Base-by-base conservation (phyloP, 2,329 filamentous ascomycete genomes). In the Endoconidiophora laricicola region DNA sequence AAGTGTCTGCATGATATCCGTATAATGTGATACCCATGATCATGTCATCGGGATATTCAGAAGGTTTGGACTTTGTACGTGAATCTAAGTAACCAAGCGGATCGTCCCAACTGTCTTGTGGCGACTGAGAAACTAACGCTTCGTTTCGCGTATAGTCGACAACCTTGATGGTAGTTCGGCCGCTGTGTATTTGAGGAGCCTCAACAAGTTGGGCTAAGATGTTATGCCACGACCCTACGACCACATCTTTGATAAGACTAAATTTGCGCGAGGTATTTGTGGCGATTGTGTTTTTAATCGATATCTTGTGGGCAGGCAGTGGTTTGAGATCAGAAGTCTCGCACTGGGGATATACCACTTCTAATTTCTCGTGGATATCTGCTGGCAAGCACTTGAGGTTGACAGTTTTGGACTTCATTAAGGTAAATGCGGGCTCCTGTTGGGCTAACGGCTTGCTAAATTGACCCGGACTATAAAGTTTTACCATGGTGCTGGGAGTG, bases 121-220 rank as follows among this genome's bases (percentile, higher is more conserved):
- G 29, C 29, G 29, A 33, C 6, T 33, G 29, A 33, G 29, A 33
- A 12, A 33, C 41, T 7, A 48, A 6, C 5, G 14, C 22, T 0
- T 68, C 59, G 58, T 95, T 86, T 46, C 75, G 66, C 0, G 86
- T 93, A 61, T 88, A 94, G 62, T 95, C 88, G 0, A 84, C 83
- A 16, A 94, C 66, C 68, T 87, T 87, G 0, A 94, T 55, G 4
- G 77, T 75, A 10, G 74, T 63, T 51, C 64, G 73, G 23, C 72
- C 69, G 20, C 60, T 59, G 5, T 57, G 18, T 26, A 69, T 64
- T 41, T 62, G 69, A 0, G 73, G 72, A 2, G 67, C 63, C 43
- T 62, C 68, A 44, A 87, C 72, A 2, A 94, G 76, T 59, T 88
- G 74, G 1, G 75, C 86, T 16, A 85, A 67, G 1, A 93, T 60